Base-by-base conservation (phyloP, 2,329 filamentous ascomycete species). In the Cordyceps javanica region DNA sequence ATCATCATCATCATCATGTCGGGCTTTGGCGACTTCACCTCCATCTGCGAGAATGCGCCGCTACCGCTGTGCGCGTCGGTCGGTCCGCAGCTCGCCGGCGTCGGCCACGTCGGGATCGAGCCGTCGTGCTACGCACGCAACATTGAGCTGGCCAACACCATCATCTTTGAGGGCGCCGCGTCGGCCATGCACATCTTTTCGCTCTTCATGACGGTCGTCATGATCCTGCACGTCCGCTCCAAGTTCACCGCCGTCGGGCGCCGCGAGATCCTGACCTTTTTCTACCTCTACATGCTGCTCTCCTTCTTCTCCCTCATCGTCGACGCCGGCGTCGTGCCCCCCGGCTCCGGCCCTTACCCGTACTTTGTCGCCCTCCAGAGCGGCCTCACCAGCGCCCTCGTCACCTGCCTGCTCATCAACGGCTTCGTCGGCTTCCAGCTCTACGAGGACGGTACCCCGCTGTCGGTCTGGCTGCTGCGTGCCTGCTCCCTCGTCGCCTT, bases 361-460 rank as follows among this genome's bases (percentile, higher is more conserved):
- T 99, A 96, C 77, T 97, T 99, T 68, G 89, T 90, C 62, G 89
- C 91, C 11, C 83, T 88, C 6, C 94, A 99, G 68, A 88, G 87
- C 62, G 94, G 93, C 14, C 78, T 99, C 55, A 79, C 86, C 23
- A 96, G 91, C 36, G 90, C 94, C 1, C 81, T 96, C 28, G 88
- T 94, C 70, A 93, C 91, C 26, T 95, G 89, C 70, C 79, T 99
- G 57, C 77, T 97, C 66, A 92, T 99, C 78, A 97, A 97, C 72
- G 94, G 94, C 44, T 99, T 99, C 68, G 93, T 99, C 55, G 94
- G 94, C 34, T 99, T 99, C 74, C 94, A 97, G 74, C 80, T 99
- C 13, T 99, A 99, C 72, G 94, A 99, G 73, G 94, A 99, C 67
- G 94, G 94, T 52, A 99, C 94, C 1, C 87, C 88, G 2, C 77